Evolutionary conservation across 2,329 filamentous ascomycete species (phyloP), one percentile per base, ranked within the genome.

Genomic region (Thyridium curvatum): DNA sequence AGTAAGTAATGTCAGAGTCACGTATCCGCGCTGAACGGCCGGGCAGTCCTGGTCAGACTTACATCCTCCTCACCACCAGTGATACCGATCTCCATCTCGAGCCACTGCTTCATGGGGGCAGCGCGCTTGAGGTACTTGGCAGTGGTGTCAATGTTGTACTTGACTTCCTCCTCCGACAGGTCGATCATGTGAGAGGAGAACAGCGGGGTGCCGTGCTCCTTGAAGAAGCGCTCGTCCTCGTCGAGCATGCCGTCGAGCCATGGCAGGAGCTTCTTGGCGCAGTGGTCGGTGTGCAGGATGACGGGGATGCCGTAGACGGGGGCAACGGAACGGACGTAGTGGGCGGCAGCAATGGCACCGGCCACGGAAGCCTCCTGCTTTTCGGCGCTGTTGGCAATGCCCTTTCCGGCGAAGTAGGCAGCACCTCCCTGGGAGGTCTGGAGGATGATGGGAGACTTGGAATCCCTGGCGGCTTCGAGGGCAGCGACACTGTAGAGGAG

Each of bases 111-210:
- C 87, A 96, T 88, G 55, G 90, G 89, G 36, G 89, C 88, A 61
- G 85, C 87, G 53, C 91, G 86, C 81, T 95, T 84, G 48, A 97
- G 79, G 77, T 98, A 96, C 65, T 83, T 79, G 61, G 86, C 86
- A 45, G 91, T 97, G 61, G 87, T 96, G 61, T 84, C 64, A 58
- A 98, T 84, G 80, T 98, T 97, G 70, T 77, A 88, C 45, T 93
- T 79, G 50, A 95, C 85, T 31, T 79, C 61, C 75, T 97, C 91
- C 74, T 96, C 93, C 18, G 86, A 93, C 56, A 96, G 72, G 68
- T 98, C 93, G 60, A 97, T 95, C 93, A 98, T 98, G 82, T 98
- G 93, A 54, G 80, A 87, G 62, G 82, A 89, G 81, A 94, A 97
- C 46, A 97, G 84, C 50, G 93, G 91, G 68, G 90, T 85, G 69